Percentiles rank a stretch among this genome's conserved stretches.
These are phyloP conservation scores for Coemansia sp. DNA, from an alignment of 192 early-diverging fungal genomes.

Conservation along the genomic window DNA sequence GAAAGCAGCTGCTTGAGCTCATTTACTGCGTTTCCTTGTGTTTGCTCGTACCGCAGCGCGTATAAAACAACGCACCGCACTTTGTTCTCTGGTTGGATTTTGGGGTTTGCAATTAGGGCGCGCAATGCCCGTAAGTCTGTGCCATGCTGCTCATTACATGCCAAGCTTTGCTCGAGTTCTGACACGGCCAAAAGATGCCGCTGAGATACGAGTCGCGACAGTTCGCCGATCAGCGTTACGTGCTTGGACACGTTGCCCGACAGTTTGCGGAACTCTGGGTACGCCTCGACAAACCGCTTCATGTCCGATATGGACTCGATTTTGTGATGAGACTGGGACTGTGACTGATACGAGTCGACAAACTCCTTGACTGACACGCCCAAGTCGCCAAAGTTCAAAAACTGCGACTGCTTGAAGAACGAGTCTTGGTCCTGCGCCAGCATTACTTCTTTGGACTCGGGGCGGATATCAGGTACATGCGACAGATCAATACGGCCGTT, in stretches of 20 bases:
- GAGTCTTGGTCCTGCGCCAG: slow-evolving; percentile 86
- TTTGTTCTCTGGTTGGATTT: slow-evolving; percentile 71
- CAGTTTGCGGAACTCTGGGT: slow-evolving; percentile 96
- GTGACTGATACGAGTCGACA: slow-evolving; percentile 91
- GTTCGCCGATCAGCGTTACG: slow-evolving; percentile 95
- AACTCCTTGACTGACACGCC: slow-evolving; percentile 91
- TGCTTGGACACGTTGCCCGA: slow-evolving; percentile 98
- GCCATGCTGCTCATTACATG: slow-evolving; percentile 82
- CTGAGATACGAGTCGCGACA: slow-evolving; percentile 76
- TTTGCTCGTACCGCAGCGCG: slow-evolving; percentile 89
- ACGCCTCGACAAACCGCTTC: slow-evolving; percentile 99
- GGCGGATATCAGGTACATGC: slow-evolving; percentile 72
- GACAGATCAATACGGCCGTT: slow-evolving; percentile 94
- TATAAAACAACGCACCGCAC: slow-evolving; percentile 82
- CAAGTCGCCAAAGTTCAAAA: slow-evolving; percentile 91
- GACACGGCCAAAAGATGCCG: slow-evolving; percentile 80
- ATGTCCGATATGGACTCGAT: slow-evolving; percentile 97
- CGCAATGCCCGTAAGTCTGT: slow-evolving; percentile 74
- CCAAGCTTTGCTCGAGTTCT: slow-evolving; percentile 94
- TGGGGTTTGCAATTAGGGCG: slow-evolving; percentile 63
- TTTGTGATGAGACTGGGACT: slow-evolving; percentile 85
- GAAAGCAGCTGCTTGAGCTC: slow-evolving; percentile 77
- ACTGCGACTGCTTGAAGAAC: slow-evolving; percentile 90
- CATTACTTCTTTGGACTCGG: slow-evolving; percentile 92
- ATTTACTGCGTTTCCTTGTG: slow-evolving; percentile 66